Evolutionary conservation across 108 stramenopile species (phyloP), one percentile per base, ranked within the genome.

Genomic region (Nitzschia sp.): DNA sequence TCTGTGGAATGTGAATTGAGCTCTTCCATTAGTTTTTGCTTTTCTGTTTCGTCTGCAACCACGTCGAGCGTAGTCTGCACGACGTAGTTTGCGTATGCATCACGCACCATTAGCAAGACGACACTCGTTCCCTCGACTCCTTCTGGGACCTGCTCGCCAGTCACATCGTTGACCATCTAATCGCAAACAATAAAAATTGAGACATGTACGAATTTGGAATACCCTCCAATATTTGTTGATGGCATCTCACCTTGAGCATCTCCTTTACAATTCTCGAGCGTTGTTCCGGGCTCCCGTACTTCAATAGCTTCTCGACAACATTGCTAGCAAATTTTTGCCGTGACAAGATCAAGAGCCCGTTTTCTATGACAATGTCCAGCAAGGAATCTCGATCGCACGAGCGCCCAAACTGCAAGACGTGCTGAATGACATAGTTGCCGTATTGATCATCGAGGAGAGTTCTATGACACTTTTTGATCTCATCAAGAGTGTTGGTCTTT

Each of bases 261-360:
- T 93, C 89, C 34, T 85, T 74, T 47, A 86, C 89, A 47, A 93
- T 75, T 9, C 80, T 55, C 66, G 77, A 85, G 28, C 98, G 77
- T 52, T 97, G 95, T 53, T 82, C 63, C 23, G 73, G 67, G 46
- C 80, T 94, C 19, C 96, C 97, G 70, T 91, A 97, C 81, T 97
- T 94, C 23, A 98, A 81, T 53, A 96, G 79, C 61, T 97, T 97
- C 68, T 98, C 98, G 3, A 98, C 96, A 46, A 98, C 98, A 61
- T 98, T 98, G 46, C 92, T 94, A 19, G 98, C 96, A 77, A 97
- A 97, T 73, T 98, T 98, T 79, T 98, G 98, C 31, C 90, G 85
- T n/a, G 96, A 92, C 22, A 96, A 83, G 45, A 86, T 81, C 68
- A 97, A 63, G 35, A 97, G 63, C 26, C 94, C 91, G 55, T 83